These are phyloP conservation scores for Paraphaeosphaeria minitans DNA, from an alignment of 2,329 filamentous ascomycete species.

Conservation along the genomic window DNA sequence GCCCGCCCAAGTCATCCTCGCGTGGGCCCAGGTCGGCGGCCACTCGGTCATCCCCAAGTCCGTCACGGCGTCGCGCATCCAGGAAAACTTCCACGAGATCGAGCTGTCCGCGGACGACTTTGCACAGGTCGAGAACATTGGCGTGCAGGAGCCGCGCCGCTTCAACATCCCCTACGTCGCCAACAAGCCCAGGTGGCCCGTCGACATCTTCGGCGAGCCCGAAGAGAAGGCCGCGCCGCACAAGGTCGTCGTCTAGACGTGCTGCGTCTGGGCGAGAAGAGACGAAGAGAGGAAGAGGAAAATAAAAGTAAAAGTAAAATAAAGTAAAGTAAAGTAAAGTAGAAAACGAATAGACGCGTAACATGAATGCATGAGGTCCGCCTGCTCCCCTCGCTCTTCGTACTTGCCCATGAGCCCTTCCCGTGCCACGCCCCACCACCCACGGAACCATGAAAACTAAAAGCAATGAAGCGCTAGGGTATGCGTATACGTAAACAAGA, in stretches of 20 bases:
- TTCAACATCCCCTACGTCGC: slow-evolving; percentile 49
- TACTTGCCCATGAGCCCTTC: too few species aligned
- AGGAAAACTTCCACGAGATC: slow-evolving; percentile 40
- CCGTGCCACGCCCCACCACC: too few species aligned
- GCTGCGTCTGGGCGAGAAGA: neutral
- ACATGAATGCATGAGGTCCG: too few species aligned
- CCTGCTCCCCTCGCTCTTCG: too few species aligned
- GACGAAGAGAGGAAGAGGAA: neutral
- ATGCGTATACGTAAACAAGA: too few species aligned
- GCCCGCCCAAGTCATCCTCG: slow-evolving; percentile 78
- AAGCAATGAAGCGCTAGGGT: too few species aligned
- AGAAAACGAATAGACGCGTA: neutral
- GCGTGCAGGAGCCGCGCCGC: slow-evolving; percentile 67
- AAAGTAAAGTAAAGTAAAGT: too few species aligned
- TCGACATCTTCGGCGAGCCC: slow-evolving; percentile 62
- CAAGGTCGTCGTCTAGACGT: slow-evolving; percentile 45
- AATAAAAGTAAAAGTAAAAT: too few species aligned
- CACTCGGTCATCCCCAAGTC: slow-evolving; percentile 42
- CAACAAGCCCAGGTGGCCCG: slow-evolving; percentile 61
- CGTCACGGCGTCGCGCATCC: slow-evolving; percentile 36
- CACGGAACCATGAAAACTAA: too few species aligned
- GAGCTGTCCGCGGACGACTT: slow-evolving; percentile 34
- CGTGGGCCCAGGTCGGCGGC: slow-evolving; percentile 77
- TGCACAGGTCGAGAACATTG: slow-evolving; percentile 50
- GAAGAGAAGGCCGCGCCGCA: slow-evolving; percentile 58